These are phyloP conservation scores for Naganishia sp. DNA, from an alignment of 1,284 basidiomycete genomes.

Conservation along the genomic window DNA sequence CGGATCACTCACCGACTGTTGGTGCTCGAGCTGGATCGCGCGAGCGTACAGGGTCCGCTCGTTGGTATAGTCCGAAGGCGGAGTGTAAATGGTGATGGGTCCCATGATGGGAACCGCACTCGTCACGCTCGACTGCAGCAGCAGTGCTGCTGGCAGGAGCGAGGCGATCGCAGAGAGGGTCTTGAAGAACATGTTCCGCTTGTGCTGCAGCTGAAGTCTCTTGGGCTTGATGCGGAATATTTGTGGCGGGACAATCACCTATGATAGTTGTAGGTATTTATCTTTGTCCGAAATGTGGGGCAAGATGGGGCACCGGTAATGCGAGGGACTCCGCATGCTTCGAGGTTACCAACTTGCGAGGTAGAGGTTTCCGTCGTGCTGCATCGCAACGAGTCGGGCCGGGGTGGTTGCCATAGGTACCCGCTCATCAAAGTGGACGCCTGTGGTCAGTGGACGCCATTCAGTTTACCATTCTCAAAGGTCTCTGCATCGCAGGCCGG, in stretches of 20 bases:
- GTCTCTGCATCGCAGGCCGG: background rate
- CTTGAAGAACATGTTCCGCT: constrained; percentile 16
- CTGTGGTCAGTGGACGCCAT: too few species aligned
- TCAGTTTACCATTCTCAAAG: too few species aligned
- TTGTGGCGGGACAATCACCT: too few species aligned
- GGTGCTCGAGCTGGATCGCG: constrained; percentile 32
- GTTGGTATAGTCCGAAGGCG: constrained; percentile 35
- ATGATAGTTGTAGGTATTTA: background rate
- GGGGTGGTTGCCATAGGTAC: too few species aligned
- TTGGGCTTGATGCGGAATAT: too few species aligned
- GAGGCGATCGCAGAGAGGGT: constrained; percentile 21
- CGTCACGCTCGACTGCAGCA: background rate
- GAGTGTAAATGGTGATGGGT: constrained; percentile 36
- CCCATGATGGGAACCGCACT: constrained; percentile 26
- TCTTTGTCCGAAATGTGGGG: background rate
- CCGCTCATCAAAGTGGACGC: background rate
- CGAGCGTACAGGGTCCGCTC: constrained; percentile 36
- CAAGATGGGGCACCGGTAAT: background rate
- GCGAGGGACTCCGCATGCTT: too few species aligned
- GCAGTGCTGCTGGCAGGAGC: constrained; percentile 8
- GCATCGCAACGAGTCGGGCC: background rate
- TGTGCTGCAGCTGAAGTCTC: too few species aligned
- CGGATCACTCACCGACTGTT: constrained; percentile 24
- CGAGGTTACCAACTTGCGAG: too few species aligned
- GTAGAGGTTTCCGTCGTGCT: background rate